Base-by-base conservation (phyloP, 163 green algal species). In the Chloroidium sp. region DNA sequence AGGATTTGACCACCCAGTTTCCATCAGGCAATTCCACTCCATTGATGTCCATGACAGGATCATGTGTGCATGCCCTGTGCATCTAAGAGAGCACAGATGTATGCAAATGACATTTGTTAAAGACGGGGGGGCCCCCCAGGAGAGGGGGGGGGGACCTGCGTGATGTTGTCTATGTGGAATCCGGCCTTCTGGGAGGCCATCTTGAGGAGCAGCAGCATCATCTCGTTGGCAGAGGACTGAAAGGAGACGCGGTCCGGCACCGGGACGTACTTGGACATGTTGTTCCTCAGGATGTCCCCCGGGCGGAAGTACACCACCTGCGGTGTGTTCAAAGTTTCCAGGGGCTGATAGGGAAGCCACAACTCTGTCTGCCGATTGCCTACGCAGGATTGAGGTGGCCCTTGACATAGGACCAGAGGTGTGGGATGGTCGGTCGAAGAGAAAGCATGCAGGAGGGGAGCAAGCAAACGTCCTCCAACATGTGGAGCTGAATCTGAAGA, bases 251-350 rank as follows among this genome's bases (percentile, higher is more conserved):
- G 72, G 72, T 77, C 72, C 72, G n/a, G 6, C 13, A 12, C 3
- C 10, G 72, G 72, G 3, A 77, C n/a, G 72, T 77, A 77, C 72
- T 36, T 77, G 72, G 4, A 10, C 72, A 77, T 77, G 72, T 10
- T 8, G 10, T 59, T 10, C 72, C n/a, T 77, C 72, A 77, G 72
- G 14, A 77, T 77, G 72, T 77, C n/a, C 3, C 10, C 72, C n/a
- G 72, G 72, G 13, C n/a, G 13, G 14, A 77, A 59, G n/a, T 61
- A 77, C 6, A 77, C 72, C 6, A 77, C 72, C 72, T 77, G 72
- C 72, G 64, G 64, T 6, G 6, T 36, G 36, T 36, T 36, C 36
- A 36, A 36, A 36, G 36, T 36, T 36, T 36, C 36, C 36, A 36
- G 36, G 36, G 36, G 36, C 36, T 36, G 36, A 36, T 36, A 36